These are phyloP conservation scores for Exsudoporus frostii DNA, from an alignment of 768 basidiomycete species.

Conservation along the genomic window DNA sequence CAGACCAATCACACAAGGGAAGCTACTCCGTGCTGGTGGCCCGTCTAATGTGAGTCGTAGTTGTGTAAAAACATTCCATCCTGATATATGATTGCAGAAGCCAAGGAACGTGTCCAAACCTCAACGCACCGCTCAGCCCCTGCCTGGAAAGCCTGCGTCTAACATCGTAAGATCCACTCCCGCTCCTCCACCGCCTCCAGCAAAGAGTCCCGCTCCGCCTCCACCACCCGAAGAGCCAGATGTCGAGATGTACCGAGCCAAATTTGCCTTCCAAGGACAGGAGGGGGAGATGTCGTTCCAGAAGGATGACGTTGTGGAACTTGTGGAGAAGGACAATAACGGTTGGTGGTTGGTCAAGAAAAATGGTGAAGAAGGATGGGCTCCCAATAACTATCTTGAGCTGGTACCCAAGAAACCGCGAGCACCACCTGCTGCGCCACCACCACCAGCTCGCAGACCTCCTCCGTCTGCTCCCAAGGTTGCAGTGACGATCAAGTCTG, in stretches of 20 bases:
- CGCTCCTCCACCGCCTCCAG: constrained; percentile 33
- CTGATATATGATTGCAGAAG: constrained; percentile 38
- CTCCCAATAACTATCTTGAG: constrained; percentile 91
- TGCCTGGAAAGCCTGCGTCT: constrained; percentile 55
- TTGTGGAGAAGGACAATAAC: constrained; percentile 89
- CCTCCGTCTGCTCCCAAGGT: constrained; percentile 41
- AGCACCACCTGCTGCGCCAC: constrained; percentile 64
- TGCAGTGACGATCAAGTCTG: constrained; percentile 38
- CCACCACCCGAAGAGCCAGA: constrained; percentile 60
- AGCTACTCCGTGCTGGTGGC: constrained; percentile 73
- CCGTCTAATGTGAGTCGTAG: constrained; percentile 51
- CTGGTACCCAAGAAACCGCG: constrained; percentile 65
- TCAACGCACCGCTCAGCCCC: constrained; percentile 47
- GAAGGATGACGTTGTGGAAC: constrained; percentile 91
- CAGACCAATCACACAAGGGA: constrained; percentile 82
- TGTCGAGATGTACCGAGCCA: constrained; percentile 76
- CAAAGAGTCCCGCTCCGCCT: constrained; percentile 46
- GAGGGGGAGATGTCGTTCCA: constrained; percentile 85
- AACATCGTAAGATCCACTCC: constrained; percentile 24
- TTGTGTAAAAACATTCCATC: neutral
- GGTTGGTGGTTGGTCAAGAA: constrained; percentile 99
- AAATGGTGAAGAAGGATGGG: constrained; percentile 83
- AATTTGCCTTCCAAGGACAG: constrained; percentile 91
- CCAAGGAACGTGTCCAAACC: constrained; percentile 35
- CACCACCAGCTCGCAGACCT: constrained; percentile 52